phyloP scores from a whole-genome alignment of 208 protist genomes.

The Balamuthia mandrillaris region DNA sequence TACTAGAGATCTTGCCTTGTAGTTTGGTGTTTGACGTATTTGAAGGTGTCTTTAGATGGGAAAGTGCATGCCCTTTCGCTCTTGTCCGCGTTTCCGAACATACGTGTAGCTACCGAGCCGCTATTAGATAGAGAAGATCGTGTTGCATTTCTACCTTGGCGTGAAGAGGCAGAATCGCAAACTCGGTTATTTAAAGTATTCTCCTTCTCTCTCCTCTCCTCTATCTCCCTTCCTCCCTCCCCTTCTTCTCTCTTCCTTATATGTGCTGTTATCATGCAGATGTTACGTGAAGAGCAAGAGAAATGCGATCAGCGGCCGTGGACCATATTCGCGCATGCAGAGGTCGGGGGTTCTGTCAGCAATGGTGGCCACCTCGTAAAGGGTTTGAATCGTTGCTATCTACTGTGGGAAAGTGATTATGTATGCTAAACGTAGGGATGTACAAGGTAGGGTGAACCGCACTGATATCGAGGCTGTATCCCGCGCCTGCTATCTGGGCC shows the following conservation, averaged over 20 bases:
- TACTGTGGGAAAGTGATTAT: neutral
- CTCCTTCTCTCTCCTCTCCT: neutral
- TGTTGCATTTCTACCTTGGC: slow-evolving; percentile 45
- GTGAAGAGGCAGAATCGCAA: neutral
- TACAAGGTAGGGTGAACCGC: neutral
- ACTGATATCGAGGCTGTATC: neutral
- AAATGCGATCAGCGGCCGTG: neutral
- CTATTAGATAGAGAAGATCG: neutral
- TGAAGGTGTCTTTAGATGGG: slow-evolving; percentile 49
- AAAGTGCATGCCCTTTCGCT: slow-evolving; percentile 46
- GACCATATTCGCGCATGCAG: slow-evolving; percentile 56
- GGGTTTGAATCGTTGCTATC: slow-evolving; percentile 4
- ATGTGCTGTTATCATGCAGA: neutral
- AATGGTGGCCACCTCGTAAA: slow-evolving; percentile 40
- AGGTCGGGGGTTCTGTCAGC: slow-evolving; percentile 43
- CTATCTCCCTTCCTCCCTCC: neutral
- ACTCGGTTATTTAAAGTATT: neutral
- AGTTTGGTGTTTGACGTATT: neutral
- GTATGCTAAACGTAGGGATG: neutral
- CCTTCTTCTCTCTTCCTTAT: neutral
- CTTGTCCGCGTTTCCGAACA: slow-evolving; percentile 46
- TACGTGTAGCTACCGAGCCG: slow-evolving; percentile 38
- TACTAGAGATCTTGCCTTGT: neutral
- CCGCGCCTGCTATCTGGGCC: slow-evolving; percentile 46
- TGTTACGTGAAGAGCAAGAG: neutral